A percentile compares a stretch with the other conserved stretches of the same genome.
These are phyloP conservation scores for Byssochlamys sp. DNA, from an alignment of 2,329 filamentous ascomycete species.

Conservation along the genomic window DNA sequence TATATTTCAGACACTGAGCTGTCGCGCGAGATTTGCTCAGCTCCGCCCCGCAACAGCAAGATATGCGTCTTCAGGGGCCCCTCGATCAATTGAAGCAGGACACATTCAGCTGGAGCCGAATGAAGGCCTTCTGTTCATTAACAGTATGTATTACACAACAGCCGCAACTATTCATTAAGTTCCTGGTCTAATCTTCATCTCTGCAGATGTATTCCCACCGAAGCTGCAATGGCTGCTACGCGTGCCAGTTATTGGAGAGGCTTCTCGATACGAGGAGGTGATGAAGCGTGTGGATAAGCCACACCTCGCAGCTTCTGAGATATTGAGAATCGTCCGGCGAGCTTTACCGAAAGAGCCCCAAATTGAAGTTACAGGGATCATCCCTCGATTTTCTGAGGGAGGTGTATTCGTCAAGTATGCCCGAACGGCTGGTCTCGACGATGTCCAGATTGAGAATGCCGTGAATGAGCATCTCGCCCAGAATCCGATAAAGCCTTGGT, in stretches of 20 bases:
- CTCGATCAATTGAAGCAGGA: conserved; percentile 34
- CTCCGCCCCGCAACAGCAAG: not conserved
- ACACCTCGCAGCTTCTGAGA: conserved; percentile 46
- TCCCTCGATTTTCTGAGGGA: conserved; percentile 80
- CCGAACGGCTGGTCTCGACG: conserved; percentile 39
- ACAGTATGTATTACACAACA: conserved; percentile 50
- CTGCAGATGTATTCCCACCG: conserved; percentile 69
- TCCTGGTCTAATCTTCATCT: not conserved
- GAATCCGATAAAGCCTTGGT: conserved; percentile 74
- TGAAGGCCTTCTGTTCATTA: conserved; percentile 80
- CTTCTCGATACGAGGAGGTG: conserved; percentile 39
- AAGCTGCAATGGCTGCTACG: conserved; percentile 57
- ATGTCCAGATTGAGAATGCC: conserved; percentile 50
- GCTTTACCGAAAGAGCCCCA: conserved; percentile 54
- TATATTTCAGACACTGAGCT: not conserved
- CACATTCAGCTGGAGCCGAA: conserved; percentile 69
- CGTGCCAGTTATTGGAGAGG: conserved; percentile 40
- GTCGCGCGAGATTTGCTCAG: not conserved
- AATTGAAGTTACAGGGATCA: conserved; percentile 66
- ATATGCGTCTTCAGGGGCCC: not conserved
- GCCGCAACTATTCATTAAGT: not conserved
- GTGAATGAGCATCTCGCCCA: conserved; percentile 57
- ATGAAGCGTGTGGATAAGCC: conserved; percentile 45
- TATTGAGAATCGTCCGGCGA: conserved; percentile 45
- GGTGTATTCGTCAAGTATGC: conserved; percentile 86